Conservation (phyloP, 257 asterid genomes). For the Solanum clarkiae region DNA sequence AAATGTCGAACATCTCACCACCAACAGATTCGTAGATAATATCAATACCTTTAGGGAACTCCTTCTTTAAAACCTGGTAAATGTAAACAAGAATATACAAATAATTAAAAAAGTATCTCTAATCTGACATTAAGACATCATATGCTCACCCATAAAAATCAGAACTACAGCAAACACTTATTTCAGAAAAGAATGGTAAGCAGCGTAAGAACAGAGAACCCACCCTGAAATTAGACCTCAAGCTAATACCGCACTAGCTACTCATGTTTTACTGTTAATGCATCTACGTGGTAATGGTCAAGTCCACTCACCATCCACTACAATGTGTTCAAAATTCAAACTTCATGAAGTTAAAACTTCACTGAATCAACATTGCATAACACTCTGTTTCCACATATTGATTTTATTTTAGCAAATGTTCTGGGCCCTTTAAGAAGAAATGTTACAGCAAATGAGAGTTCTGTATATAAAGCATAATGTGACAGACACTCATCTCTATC, state of each 20-base stretch:
- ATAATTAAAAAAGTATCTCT: background rate
- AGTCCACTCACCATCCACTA: background rate
- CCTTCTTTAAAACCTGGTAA: conserved; percentile 62
- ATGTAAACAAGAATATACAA: background rate
- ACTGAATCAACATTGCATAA: background rate
- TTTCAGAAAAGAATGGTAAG: background rate
- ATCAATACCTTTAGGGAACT: conserved; percentile 88
- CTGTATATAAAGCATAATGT: background rate
- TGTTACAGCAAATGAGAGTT: background rate
- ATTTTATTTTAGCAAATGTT: background rate
- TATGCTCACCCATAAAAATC: background rate
- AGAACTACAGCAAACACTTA: background rate
- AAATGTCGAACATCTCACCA: conserved; percentile 78
- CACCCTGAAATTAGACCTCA: background rate
- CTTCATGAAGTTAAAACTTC: background rate
- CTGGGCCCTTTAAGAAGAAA: background rate
- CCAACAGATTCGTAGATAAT: conserved; percentile 90
- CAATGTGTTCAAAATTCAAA: background rate
- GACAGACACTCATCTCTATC: background rate
- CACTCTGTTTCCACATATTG: background rate
- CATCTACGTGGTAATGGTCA: background rate
- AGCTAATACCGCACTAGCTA: background rate
- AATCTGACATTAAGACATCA: background rate
- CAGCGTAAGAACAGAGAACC: background rate
- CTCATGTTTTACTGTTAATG: background rate